A percentile compares a stretch with the other conserved stretches of the same genome.
Evolutionary conservation across 2,329 filamentous ascomycete species (phyloP).

Genomic region (Cladosporium colombiae): DNA sequence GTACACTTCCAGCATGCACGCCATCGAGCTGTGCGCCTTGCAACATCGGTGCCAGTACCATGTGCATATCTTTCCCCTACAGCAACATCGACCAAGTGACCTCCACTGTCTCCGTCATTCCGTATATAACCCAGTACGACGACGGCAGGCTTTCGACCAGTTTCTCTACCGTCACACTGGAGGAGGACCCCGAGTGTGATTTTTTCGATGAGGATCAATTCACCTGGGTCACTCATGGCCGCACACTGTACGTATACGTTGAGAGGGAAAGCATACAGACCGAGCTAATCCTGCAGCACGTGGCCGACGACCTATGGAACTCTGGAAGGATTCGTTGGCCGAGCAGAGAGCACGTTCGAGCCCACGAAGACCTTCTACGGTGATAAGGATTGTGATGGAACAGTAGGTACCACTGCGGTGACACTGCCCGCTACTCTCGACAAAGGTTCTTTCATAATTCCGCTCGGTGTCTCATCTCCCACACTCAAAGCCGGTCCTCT

Average conservation of each 20-base stretch:
- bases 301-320: conserved; percentile 7
- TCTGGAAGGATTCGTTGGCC: neutral
- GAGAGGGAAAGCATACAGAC: too few species aligned
- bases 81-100: neutral
- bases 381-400: conserved; percentile 2
- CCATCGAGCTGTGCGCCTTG: conserved; percentile 10
- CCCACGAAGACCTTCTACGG: neutral
- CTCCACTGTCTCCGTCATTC: conserved; percentile 6
- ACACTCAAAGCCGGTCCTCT: neutral
- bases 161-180: neutral
- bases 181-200: neutral
- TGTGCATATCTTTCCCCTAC: conserved; percentile 11
- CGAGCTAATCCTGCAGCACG: neutral
- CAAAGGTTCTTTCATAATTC: conserved; percentile 4
- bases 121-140: conserved; percentile 4
- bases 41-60: conserved; percentile 8
- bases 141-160: conserved; percentile 1
- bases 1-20: conserved; percentile 1
- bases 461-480: neutral
- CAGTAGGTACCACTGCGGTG: neutral
- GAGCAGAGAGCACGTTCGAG: neutral
- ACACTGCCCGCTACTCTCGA: neutral
- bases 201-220: neutral
- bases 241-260: neutral
- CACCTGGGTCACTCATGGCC: conserved; percentile 7